Evolutionary conservation across 768 basidiomycete species (phyloP).

Genomic region (Trametes sanguinea): DNA sequence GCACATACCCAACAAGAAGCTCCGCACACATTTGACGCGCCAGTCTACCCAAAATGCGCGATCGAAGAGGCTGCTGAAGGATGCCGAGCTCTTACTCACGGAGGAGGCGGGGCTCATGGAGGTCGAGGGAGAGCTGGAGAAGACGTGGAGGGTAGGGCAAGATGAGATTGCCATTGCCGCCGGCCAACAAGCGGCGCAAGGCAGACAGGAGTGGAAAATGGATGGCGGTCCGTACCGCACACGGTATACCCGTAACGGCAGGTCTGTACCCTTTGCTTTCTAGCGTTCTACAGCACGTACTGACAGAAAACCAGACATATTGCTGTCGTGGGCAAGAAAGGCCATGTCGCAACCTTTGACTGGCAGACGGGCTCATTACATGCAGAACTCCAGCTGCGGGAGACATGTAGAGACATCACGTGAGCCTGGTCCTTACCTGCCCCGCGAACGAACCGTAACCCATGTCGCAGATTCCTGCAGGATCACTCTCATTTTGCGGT

Average conservation of each 20-base stretch:
- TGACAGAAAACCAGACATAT: conserved; percentile 56
- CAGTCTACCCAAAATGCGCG: conserved; percentile 64
- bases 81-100: conserved; percentile 70
- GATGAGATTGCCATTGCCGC: conserved; percentile 67
- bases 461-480: conserved; percentile 71
- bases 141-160: conserved; percentile 88
- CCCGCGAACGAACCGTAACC: conserved; percentile 2
- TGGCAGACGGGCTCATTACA: conserved; percentile 87
- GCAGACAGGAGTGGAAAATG: conserved; percentile 76
- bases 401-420: conserved; percentile 93
- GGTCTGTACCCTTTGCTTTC: conserved; percentile 47
- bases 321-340: conserved; percentile 78
- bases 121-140: conserved; percentile 77
- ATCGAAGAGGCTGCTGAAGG: conserved; percentile 60
- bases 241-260: conserved; percentile 88
- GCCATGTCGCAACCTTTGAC: conserved; percentile 93
- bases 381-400: conserved; percentile 84
- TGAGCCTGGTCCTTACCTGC: no score
- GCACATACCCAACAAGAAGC: conserved; percentile 74
- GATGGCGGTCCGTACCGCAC: conserved; percentile 85
- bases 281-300: background rate
- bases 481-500: conserved; percentile 93
- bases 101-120: conserved; percentile 75
- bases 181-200: conserved; percentile 73
- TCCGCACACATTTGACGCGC: conserved; percentile 66